These are phyloP conservation scores for Lasiosphaeriaceae sp. DNA, from an alignment of 495 filamentous ascomycete genomes.

Conservation along the genomic window DNA sequence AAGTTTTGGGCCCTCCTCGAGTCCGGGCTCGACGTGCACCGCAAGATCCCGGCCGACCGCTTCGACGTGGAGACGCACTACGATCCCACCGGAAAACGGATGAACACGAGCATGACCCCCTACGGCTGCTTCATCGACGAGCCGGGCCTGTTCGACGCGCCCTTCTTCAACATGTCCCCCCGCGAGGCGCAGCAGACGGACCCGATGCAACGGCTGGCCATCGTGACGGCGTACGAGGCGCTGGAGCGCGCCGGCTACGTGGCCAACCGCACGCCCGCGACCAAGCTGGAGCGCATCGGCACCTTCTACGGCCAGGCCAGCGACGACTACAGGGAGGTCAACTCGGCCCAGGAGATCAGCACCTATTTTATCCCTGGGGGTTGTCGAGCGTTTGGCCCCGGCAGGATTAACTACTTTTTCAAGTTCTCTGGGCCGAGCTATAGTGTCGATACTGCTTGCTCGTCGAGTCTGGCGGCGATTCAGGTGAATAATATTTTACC, in stretches of 20 bases:
- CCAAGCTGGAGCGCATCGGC: constrained; percentile 69
- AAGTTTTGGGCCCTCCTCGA: constrained; percentile 61
- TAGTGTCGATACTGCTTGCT: constrained; percentile 45
- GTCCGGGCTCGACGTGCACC: constrained; percentile 50
- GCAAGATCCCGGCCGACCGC: constrained; percentile 57
- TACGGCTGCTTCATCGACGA: constrained; percentile 77
- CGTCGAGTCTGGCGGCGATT: constrained; percentile 35
- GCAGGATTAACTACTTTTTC: constrained; percentile 42
- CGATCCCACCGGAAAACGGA: constrained; percentile 62
- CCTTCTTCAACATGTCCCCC: constrained; percentile 84
- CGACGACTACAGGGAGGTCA: constrained; percentile 77
- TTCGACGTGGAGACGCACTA: constrained; percentile 68
- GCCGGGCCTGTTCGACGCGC: constrained; percentile 70
- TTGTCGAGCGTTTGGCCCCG: constrained; percentile 65
- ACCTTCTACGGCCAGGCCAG: constrained; percentile 79
- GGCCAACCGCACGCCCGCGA: constrained; percentile 68
- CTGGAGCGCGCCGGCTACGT: constrained; percentile 77
- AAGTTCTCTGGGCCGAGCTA: constrained; percentile 33
- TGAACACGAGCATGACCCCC: constrained; percentile 64
- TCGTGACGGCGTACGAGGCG: constrained; percentile 77
- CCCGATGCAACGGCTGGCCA: constrained; percentile 69
- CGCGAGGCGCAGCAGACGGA: constrained; percentile 77
- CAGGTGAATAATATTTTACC: constrained; percentile 19
- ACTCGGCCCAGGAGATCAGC: constrained; percentile 71
- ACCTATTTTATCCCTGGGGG: constrained; percentile 81